A percentile compares a stretch with the other conserved stretches of the same genome.
phyloP scores from a whole-genome alignment of 2,329 filamentous ascomycete genomes.

The Celoporthe dispersa region DNA sequence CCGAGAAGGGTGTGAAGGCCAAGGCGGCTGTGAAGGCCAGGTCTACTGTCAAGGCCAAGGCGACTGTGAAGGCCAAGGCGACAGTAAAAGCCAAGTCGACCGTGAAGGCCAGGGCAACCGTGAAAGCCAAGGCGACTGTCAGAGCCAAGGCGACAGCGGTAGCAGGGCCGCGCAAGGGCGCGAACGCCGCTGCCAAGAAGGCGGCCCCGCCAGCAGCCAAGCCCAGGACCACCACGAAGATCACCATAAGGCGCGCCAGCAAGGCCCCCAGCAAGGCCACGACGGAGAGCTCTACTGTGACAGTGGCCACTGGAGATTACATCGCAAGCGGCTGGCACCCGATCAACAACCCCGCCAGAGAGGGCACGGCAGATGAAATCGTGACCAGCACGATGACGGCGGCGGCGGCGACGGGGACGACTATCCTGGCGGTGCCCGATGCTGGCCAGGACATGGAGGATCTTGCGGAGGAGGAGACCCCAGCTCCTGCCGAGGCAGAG shows the following conservation, averaged over 20 bases:
- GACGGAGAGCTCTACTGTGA: neutral
- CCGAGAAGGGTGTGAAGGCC: constrained; percentile 6
- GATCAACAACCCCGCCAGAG: constrained; percentile 11
- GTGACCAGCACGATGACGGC: constrained; percentile 3
- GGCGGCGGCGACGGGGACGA: constrained; percentile 21
- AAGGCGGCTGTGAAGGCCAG: neutral
- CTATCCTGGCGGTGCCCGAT: constrained; percentile 21
- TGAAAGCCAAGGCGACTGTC: too few relatives aligned
- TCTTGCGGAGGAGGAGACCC: constrained; percentile 1
- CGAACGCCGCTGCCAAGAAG: constrained; percentile 6
- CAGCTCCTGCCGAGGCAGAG: constrained; percentile 11
- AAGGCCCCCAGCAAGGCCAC: constrained; percentile 21
- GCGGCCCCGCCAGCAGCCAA: neutral
- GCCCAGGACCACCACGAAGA: constrained; percentile 6
- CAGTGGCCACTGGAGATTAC: neutral
- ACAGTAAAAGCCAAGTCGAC: too few relatives aligned
- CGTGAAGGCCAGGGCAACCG: too few relatives aligned
- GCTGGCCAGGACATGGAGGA: constrained; percentile 13
- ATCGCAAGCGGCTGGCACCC: neutral
- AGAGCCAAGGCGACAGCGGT: too few relatives aligned
- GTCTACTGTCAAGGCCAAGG: neutral
- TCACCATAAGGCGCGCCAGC: constrained; percentile 9
- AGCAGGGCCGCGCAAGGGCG: neutral
- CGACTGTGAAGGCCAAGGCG: neutral
- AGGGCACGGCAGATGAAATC: neutral